Evolutionary conservation across 176 grass and related monocot genomes (phyloP).

Genomic region (Zea mays): DNA sequence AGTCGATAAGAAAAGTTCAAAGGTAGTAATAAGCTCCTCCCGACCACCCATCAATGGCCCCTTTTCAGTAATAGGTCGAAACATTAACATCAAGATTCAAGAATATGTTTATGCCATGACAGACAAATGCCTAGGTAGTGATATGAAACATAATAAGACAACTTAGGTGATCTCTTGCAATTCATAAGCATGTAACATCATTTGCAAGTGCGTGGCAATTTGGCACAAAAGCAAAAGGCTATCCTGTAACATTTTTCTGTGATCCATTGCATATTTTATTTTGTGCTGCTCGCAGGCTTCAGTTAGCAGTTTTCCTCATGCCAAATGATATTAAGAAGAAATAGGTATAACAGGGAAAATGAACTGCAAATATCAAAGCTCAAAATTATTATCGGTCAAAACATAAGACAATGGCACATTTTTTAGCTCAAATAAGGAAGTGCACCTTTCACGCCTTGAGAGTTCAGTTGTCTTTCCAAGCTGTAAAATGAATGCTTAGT

Average conservation of each 20-base stretch:
- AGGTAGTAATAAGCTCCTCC: too few species aligned
- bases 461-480: constrained; percentile 81
- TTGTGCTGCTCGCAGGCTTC: background rate
- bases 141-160: background rate
- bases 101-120: too few species aligned
- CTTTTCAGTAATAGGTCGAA: too few species aligned
- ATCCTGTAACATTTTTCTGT: too few species aligned
- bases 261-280: background rate
- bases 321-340: constrained; percentile 1
- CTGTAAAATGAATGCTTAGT: constrained; percentile 51
- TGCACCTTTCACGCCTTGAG: constrained; percentile 93
- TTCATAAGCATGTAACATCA: too few species aligned
- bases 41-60: too few species aligned
- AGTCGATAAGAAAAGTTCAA: too few species aligned
- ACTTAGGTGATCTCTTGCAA: background rate
- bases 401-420: constrained; percentile 1
- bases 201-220: too few species aligned
- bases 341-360: background rate
- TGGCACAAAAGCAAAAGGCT: too few species aligned
- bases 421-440: background rate
- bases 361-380: background rate
- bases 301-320: constrained; percentile 12
- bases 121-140: background rate
- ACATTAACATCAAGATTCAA: too few species aligned
- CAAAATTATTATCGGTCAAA: background rate